Base-by-base conservation (phyloP, 441 rosid genomes). In the Kokia cookei region DNA sequence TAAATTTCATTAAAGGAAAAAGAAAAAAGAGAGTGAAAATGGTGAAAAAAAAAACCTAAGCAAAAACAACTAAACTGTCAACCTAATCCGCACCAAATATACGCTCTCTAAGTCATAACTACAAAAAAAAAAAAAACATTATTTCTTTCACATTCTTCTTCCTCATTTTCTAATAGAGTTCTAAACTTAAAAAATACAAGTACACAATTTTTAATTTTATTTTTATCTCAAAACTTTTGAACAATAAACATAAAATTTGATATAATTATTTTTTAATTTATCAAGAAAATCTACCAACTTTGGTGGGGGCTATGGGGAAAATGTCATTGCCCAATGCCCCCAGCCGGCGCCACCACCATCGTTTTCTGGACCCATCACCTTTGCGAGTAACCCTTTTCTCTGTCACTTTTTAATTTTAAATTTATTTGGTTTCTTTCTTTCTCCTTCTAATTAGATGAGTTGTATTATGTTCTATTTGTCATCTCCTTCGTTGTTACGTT, bases 321-420 rank as follows among this genome's bases (percentile, higher is more conserved):
- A 74, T 81, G 73, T 78, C 54, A 32, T 32, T 32, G 35, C 35
- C 6, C 10, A 7, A 54, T 54, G 17, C 67, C 81, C 62, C 26
- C 37, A 55, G 80, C 75, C 63, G 63, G 63, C 62, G 62, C 37
- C 63, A 82, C 84, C 89, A 86, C 88, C 90, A 73, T 83, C 88
- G 68, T 81, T 73, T 55, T 63, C 65, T 15, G 74, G 82, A 79
- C 70, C 82, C 87, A 70, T 85, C 81, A 70, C 78, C 17, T 53
- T 66, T 3, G 12, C 35, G 35, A 32, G 35, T 4, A 32, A 32
- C 35, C 35, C 35, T 32, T 32, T 32, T 32, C 35, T 32, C 6
- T 32, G 6, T 32, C 6, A 32, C 35, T 32, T 32, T 32, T 32
- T 32, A 32, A 4, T 32, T 32, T 32, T 32, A 32, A 32, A 32